Evolutionary conservation across 345 rosid species (phyloP).

Genomic region (Hibiscus trionum): DNA sequence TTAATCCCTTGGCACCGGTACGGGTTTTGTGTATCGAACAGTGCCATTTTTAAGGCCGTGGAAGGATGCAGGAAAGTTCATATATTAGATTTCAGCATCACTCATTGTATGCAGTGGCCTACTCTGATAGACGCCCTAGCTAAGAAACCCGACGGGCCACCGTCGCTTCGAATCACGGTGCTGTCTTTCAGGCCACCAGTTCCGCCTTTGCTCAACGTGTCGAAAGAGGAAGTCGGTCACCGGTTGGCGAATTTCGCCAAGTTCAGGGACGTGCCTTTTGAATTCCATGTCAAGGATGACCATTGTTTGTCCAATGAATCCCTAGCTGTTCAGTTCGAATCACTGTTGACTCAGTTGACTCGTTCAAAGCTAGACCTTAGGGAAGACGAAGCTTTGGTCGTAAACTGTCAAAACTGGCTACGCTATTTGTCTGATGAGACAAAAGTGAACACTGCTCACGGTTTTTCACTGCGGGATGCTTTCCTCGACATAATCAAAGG

Average conservation of each 20-base stretch:
- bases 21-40: slow-evolving; percentile 59
- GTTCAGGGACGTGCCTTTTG: slow-evolving; percentile 47
- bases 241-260: slow-evolving; percentile 53
- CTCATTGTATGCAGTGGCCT: slow-evolving; percentile 76
- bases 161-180: slow-evolving; percentile 50
- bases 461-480: slow-evolving; percentile 29
- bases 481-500: slow-evolving; percentile 36
- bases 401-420: slow-evolving; percentile 69
- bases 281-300: slow-evolving; percentile 33
- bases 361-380: slow-evolving; percentile 22
- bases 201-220: slow-evolving; percentile 51
- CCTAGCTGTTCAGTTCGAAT: slow-evolving; percentile 21
- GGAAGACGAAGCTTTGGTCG: slow-evolving; percentile 47
- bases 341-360: slow-evolving; percentile 32
- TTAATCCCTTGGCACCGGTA: slow-evolving; percentile 72
- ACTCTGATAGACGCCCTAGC: slow-evolving; percentile 60
- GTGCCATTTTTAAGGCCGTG: slow-evolving; percentile 40
- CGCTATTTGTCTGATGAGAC: slow-evolving; percentile 44
- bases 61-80: slow-evolving; percentile 45
- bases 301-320: slow-evolving; percentile 14
- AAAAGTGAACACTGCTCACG: slow-evolving; percentile 1
- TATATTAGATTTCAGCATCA: slow-evolving; percentile 56
- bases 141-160: slow-evolving; percentile 58
- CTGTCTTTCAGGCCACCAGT: slow-evolving; percentile 46
- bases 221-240: slow-evolving; percentile 44